A percentile compares a stretch with the other conserved stretches of the same genome.
phyloP scores from a whole-genome alignment of 2,329 filamentous ascomycete genomes.

The Clarireedia sp. region DNA sequence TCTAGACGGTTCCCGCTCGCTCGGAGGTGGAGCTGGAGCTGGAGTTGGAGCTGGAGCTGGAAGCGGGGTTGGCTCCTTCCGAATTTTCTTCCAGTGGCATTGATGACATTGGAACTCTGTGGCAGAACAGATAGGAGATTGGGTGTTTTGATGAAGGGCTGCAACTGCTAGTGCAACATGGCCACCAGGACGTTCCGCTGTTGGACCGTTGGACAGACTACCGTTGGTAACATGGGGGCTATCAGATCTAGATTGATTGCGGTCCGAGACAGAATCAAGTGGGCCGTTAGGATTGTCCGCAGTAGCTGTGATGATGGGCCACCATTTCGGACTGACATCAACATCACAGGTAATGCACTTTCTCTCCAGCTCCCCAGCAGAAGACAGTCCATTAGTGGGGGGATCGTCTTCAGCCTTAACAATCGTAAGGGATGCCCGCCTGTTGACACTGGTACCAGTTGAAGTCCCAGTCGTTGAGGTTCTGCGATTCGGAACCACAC shows the following conservation, averaged over 20 bases:
- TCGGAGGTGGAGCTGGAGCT: slow-evolving; percentile 7
- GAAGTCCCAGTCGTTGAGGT: slow-evolving; percentile 44
- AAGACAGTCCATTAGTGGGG: neutral
- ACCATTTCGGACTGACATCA: slow-evolving; percentile 70
- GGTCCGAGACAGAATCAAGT: neutral
- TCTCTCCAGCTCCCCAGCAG: slow-evolving; percentile 33
- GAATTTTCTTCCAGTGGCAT: slow-evolving; percentile 49
- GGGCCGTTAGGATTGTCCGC: neutral
- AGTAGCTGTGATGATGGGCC: slow-evolving; percentile 31
- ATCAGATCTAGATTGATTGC: neutral
- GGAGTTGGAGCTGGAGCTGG: slow-evolving; percentile 10
- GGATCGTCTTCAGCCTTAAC: slow-evolving; percentile 22
- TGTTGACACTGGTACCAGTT: slow-evolving; percentile 13
- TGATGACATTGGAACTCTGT: slow-evolving; percentile 67
- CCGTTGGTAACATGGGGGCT: slow-evolving; percentile 10
- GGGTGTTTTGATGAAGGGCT: slow-evolving; percentile 26
- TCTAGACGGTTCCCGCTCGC: slow-evolving; percentile 15
- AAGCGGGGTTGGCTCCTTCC: slow-evolving; percentile 21
- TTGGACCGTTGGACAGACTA: slow-evolving; percentile 11
- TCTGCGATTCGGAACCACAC: slow-evolving; percentile 39
- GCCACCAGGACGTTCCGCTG: slow-evolving; percentile 13
- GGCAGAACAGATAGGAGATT: slow-evolving; percentile 13
- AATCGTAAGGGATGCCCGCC: slow-evolving; percentile 23
- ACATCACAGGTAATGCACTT: slow-evolving; percentile 57
- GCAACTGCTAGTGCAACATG: slow-evolving; percentile 29